Base-by-base conservation (phyloP, 1,284 basidiomycete species). In the Volvariella volvacea region DNA sequence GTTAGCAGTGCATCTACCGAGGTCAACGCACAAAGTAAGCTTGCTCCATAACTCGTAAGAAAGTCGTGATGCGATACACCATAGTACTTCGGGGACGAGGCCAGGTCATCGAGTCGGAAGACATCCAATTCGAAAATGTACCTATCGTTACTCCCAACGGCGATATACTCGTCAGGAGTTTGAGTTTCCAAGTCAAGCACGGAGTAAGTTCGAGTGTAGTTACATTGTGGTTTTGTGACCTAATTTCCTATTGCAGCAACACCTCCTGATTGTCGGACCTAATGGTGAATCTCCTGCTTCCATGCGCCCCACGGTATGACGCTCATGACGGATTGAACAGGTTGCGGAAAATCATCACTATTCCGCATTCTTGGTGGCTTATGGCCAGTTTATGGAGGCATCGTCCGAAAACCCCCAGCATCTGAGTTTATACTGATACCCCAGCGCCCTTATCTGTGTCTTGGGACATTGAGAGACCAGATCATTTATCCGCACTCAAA, bases 121-220 rank as follows among this genome's bases (percentile, higher is more conserved):
- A 91, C 50, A 96, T 99, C 57, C 74, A 83, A 40, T 97, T 99
- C 55, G 86, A 94, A 55, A 75, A 86, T 48, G 95, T 99, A 1
- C 95, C 95, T 0, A 93, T 99, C 49, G 87, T 98, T 34, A 94
- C 91, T 8, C 95, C 95, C 1, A 98, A 96, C 55, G 95, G 95
- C 9, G 93, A 97, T 57, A 80, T 98, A 15, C 74, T 99, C 10
- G 77, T 99, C 44, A 76, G 74, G 57, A 81, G 73, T 53, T 68
- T 99, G 60, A 91, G 83, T 59, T 98, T 98, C 71, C 80, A 82
- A 54, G 88, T 98, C 43, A 88, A 89, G 61, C 88, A 80, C 31
- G 92, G 94, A 47, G 92, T 94, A 63, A 59, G 86, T 67, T 7
- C 49, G 19, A 46, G 48, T 50, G 42, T 41, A 34, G 41, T 49